phyloP scores from a whole-genome alignment of 2,329 filamentous ascomycete species.

The Plectosphaerella plurivora region DNA sequence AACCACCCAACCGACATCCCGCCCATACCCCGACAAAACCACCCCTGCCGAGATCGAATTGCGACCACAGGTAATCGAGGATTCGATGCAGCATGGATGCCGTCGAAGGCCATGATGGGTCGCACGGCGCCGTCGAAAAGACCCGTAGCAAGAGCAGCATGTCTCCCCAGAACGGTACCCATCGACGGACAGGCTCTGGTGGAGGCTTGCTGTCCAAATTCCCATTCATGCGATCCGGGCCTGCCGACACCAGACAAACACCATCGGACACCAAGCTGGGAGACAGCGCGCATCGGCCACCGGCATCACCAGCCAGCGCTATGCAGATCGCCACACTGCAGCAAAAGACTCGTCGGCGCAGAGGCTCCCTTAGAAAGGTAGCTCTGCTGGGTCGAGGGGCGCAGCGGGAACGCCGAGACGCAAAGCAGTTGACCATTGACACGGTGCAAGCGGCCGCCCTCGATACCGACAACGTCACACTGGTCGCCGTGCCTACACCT shows the following conservation, averaged over 20 bases:
- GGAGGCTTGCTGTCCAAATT: slow-evolving; percentile 65
- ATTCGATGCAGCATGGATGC: neutral
- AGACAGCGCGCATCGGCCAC: slow-evolving; percentile 6
- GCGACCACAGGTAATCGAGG: no score
- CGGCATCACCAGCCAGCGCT: slow-evolving; percentile 17
- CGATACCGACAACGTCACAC: slow-evolving; percentile 7
- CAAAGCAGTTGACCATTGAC: slow-evolving; percentile 38
- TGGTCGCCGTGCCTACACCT: neutral
- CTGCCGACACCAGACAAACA: slow-evolving; percentile 21
- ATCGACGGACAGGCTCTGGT: slow-evolving; percentile 47
- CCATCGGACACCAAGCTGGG: slow-evolving; percentile 8
- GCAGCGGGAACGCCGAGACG: slow-evolving; percentile 54
- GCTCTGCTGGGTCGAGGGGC: slow-evolving; percentile 74
- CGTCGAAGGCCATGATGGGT: neutral
- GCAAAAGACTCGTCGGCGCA: slow-evolving; percentile 60
- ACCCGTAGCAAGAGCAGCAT: neutral
- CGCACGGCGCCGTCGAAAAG: neutral
- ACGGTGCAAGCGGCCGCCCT: slow-evolving; percentile 23
- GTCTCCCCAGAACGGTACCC: slow-evolving; percentile 5
- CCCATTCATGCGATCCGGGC: slow-evolving; percentile 56
- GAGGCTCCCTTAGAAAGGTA: slow-evolving; percentile 82
- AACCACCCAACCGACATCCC: no score
- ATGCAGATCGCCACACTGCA: slow-evolving; percentile 29
- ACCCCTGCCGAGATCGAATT: no score
- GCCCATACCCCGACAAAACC: no score